Evolutionary conservation across 2,329 filamentous ascomycete genomes (phyloP), one percentile per base, ranked within the genome.

Genomic region (Sclerotinia borealis): DNA sequence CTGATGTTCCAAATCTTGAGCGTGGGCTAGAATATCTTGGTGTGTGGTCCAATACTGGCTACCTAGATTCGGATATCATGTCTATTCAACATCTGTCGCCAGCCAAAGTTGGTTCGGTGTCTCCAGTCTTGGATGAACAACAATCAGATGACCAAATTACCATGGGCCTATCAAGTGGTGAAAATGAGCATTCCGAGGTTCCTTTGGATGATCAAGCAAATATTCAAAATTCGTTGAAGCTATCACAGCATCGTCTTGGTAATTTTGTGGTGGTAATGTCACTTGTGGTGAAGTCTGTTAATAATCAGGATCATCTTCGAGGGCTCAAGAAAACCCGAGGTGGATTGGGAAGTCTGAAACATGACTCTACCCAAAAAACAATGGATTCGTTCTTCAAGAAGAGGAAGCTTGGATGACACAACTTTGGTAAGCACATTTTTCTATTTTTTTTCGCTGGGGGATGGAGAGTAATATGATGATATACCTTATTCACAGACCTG

Each of bases 381-480:
- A 83, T 97, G 69, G 85, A 91, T 51, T 83, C 83, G 0, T 96
- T 95, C 78, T 93, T 96, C 75, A 86, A 87, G 72, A 83, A 83
- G 72, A 77, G 77, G 37, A 83, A 65, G 66, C 61, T 60, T 43
- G 67, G 66, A 52, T 64, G 39, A 64, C 13, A 25, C 15, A 31
- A 52, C n/a, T 47, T 61, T 34, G 48, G 55, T 64, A 61, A 64
- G 55, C 47, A 34, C 8, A 34, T n/a, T 11, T 68, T 63, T 65
- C 64, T 64, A 64, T 63, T 63, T 69, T 55, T 66, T 63, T 66
- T 64, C 65, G 66, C 61, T 67, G 58, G 31, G 52, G 61, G 63
- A 55, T 54, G 61, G 65, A 51, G 39, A 64, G 62, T 71, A 81
- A 79, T 74, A 85, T 91, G 89, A 91, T 89, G 87, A 91, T 79